These are phyloP conservation scores for Cucumis cinereus DNA, from an alignment of 306 rosid species.

Conservation along the genomic window DNA sequence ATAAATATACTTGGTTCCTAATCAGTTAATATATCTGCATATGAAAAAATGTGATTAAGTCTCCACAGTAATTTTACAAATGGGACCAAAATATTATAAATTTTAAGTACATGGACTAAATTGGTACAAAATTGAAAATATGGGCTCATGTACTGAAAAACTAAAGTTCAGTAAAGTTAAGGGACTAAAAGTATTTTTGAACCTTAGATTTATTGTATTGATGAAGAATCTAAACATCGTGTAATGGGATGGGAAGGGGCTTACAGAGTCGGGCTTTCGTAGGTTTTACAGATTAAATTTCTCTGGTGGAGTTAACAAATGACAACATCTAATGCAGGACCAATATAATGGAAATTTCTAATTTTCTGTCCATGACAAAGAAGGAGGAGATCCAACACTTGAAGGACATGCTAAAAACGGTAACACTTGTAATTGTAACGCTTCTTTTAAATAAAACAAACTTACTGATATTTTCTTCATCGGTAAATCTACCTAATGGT, in stretches of 20 bases:
- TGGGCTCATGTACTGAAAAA: neutral
- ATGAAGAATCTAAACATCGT: neutral
- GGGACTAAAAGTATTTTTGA: neutral
- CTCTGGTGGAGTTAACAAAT: neutral
- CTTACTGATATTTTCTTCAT: neutral
- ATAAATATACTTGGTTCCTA: neutral
- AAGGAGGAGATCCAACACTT: constrained; percentile 58
- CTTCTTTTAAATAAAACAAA: neutral
- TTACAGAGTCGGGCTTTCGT: neutral
- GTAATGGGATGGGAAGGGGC: neutral
- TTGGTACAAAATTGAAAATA: too few relatives aligned
- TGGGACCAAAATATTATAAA: neutral
- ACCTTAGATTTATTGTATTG: neutral
- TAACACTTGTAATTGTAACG: neutral
- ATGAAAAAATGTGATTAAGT: neutral
- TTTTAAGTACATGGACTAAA: too few relatives aligned
- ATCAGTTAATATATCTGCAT: neutral
- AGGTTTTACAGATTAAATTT: neutral
- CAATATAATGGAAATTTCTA: constrained; percentile 42
- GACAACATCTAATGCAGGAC: constrained; percentile 38
- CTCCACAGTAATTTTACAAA: neutral
- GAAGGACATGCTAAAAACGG: constrained; percentile 45
- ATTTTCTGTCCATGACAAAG: constrained; percentile 32
- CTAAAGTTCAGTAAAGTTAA: too few relatives aligned
- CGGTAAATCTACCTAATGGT: neutral